Conservation (phyloP, 257 asterid species). For the Asclepias syriaca region DNA sequence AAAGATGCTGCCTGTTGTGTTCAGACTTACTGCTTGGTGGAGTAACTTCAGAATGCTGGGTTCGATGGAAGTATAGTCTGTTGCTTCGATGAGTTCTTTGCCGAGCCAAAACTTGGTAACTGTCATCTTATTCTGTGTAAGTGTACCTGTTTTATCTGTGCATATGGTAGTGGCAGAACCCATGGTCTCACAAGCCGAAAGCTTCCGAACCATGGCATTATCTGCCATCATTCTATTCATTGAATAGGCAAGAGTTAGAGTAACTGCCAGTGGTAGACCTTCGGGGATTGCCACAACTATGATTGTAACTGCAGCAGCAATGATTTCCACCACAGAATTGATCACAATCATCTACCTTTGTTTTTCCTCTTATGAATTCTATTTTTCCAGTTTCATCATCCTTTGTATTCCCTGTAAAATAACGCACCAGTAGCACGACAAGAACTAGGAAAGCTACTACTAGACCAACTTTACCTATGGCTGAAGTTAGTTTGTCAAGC, state of each 20-base stretch:
- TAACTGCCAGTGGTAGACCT: too few species aligned
- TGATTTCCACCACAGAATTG: too few species aligned
- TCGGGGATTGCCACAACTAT: too few species aligned
- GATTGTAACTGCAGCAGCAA: too few species aligned
- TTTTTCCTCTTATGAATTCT: too few species aligned
- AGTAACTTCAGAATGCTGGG: slow-evolving; percentile 26
- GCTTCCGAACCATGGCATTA: slow-evolving; percentile 52
- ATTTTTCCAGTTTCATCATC: too few species aligned
- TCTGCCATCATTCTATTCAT: slow-evolving; percentile 60
- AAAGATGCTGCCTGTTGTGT: slow-evolving; percentile 46
- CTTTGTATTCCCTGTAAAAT: too few species aligned
- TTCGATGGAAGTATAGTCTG: slow-evolving; percentile 7
- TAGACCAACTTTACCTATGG: too few species aligned
- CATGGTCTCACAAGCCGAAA: slow-evolving; percentile 51
- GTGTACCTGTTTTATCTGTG: slow-evolving; percentile 50
- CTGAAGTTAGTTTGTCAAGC: too few species aligned
- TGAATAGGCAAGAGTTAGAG: slow-evolving; percentile 49
- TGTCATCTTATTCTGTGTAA: slow-evolving; percentile 41
- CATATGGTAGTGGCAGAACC: slow-evolving; percentile 52
- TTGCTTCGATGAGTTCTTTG: slow-evolving; percentile 10
- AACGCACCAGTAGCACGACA: too few species aligned
- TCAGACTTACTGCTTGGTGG: slow-evolving; percentile 38
- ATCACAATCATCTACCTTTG: too few species aligned
- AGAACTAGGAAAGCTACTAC: too few species aligned
- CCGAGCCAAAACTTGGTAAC: slow-evolving; percentile 43